These are phyloP conservation scores for Stemphylium lycopersici DNA, from an alignment of 2,329 filamentous ascomycete species.

Conservation along the genomic window DNA sequence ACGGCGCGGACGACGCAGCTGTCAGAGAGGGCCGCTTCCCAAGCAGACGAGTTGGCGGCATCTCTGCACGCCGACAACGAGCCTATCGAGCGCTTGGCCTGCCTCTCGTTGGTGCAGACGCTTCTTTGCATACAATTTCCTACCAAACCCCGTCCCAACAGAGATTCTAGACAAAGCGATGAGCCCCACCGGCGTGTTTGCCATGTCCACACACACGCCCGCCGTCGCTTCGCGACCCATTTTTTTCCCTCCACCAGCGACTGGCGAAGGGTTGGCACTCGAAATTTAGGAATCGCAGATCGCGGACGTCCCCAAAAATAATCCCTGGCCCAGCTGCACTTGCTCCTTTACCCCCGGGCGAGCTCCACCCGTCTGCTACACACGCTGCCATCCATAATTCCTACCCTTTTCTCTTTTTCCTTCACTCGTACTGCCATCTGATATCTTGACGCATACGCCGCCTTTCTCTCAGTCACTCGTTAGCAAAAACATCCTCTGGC, in stretches of 20 bases:
- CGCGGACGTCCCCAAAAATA: constrained; percentile 27
- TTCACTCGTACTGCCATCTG: not conserved
- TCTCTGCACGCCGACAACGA: not conserved
- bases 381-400: constrained; percentile 1
- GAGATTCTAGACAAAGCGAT: constrained; percentile 9
- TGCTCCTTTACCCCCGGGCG: constrained; percentile 23
- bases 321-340: constrained; percentile 10
- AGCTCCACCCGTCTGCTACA: constrained; percentile 16
- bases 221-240: constrained; percentile 20
- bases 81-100: not conserved
- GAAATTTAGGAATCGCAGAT: constrained; percentile 26
- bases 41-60: constrained; percentile 4
- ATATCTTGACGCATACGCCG: not conserved
- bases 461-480: constrained; percentile 3
- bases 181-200: constrained; percentile 17
- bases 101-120: constrained; percentile 6
- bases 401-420: not conserved
- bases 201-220: constrained; percentile 14
- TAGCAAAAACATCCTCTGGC: not conserved
- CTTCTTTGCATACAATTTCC: not conserved
- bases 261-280: constrained; percentile 12
- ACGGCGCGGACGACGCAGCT: constrained; percentile 3
- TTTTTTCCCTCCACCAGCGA: constrained; percentile 21
- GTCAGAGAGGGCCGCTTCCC: not conserved
- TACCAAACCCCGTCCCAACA: constrained; percentile 24